Conservation (phyloP, 2,329 filamentous ascomycete species). For the Myriosclerotinia duriaeana region DNA sequence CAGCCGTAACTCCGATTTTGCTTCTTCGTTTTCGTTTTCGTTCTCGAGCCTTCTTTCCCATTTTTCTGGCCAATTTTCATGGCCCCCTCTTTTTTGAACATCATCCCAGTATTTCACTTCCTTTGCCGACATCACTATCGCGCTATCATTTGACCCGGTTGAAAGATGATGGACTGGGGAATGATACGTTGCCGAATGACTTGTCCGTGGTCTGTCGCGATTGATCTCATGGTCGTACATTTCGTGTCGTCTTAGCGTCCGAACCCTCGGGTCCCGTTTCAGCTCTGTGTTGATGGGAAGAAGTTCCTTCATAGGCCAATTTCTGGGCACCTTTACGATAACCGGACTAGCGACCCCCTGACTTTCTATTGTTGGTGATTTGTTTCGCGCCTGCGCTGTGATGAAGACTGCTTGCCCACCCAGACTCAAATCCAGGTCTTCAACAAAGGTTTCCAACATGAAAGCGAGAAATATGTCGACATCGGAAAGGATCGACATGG, state of each 20-base stretch:
- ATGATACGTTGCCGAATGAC: slow-evolving; percentile 12
- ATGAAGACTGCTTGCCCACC: neutral
- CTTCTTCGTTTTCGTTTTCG: neutral
- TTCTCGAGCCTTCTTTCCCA: neutral
- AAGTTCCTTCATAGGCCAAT: slow-evolving; percentile 11
- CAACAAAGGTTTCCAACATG: slow-evolving; percentile 51
- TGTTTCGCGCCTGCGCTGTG: neutral
- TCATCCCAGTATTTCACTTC: slow-evolving; percentile 14
- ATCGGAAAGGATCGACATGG: slow-evolving; percentile 80
- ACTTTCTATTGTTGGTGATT: neutral
- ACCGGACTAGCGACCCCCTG: neutral
- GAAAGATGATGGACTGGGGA: slow-evolving; percentile 15
- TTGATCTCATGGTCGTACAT: neutral
- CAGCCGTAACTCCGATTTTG: slow-evolving; percentile 6
- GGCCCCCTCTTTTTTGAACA: neutral
- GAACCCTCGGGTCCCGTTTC: neutral
- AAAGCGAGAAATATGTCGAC: slow-evolving; percentile 70
- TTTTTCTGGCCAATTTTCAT: slow-evolving; percentile 7
- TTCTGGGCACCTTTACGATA: neutral
- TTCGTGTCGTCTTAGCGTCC: neutral
- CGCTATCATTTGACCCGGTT: slow-evolving; percentile 22
- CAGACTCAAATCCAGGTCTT: slow-evolving; percentile 7
- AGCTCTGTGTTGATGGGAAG: neutral
- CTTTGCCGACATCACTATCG: slow-evolving; percentile 19
- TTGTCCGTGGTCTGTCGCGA: slow-evolving; percentile 15